These are phyloP conservation scores for Hypoxylon crocopeplum DNA, from an alignment of 495 filamentous ascomycete species.

Conservation along the genomic window DNA sequence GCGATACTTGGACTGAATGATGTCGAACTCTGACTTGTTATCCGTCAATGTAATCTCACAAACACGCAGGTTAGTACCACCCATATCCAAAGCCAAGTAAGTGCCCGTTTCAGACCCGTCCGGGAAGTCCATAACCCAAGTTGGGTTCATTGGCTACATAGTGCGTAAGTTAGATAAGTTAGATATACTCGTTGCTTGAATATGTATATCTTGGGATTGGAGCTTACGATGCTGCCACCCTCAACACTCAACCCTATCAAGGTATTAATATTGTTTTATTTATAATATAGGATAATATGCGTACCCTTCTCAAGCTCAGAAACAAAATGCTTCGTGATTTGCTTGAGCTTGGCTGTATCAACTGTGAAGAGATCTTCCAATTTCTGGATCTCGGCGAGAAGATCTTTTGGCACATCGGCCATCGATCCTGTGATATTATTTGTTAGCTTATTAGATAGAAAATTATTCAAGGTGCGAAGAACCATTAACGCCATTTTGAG, in stretches of 20 bases:
- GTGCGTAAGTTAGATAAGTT: neutral
- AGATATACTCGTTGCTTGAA: constrained; percentile 25
- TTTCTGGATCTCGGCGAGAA: constrained; percentile 80
- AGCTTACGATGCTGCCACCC: constrained; percentile 89
- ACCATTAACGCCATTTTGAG: constrained; percentile 12
- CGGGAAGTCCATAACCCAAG: constrained; percentile 95
- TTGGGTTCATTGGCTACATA: constrained; percentile 94
- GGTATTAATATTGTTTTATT: constrained; percentile 16
- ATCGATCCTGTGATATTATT: constrained; percentile 42
- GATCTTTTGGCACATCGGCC: constrained; percentile 74
- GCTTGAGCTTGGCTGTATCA: constrained; percentile 78
- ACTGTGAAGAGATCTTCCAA: constrained; percentile 89
- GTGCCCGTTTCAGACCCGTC: constrained; percentile 89
- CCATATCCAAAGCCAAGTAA: constrained; percentile 96
- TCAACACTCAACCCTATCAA: constrained; percentile 76
- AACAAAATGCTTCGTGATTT: constrained; percentile 87
- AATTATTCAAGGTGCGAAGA: constrained; percentile 1
- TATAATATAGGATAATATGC: constrained; percentile 27
- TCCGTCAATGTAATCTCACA: constrained; percentile 94
- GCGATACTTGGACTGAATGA: constrained; percentile 97
- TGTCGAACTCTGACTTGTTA: constrained; percentile 94
- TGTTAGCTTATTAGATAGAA: constrained; percentile 20
- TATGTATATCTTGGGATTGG: neutral
- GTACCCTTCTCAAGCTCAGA: constrained; percentile 86
- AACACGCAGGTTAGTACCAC: constrained; percentile 96